Conservation (phyloP, 805 yeast species). For the Nakazawaea siamensis region DNA sequence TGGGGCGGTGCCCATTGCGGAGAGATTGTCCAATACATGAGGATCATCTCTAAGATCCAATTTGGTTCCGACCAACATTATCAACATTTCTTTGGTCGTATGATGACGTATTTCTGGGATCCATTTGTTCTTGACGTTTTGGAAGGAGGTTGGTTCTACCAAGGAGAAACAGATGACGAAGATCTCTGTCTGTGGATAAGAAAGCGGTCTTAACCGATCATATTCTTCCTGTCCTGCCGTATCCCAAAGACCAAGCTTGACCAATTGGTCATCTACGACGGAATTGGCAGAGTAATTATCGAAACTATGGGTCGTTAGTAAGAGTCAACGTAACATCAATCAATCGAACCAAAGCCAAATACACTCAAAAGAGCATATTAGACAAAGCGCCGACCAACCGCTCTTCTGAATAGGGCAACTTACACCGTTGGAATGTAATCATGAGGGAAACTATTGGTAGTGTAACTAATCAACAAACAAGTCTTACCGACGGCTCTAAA, state of each 20-base stretch:
- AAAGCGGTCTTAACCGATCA: constrained; percentile 80
- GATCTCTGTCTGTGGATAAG: constrained; percentile 89
- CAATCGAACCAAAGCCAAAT: too few relatives aligned
- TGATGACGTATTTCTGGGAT: constrained; percentile 83
- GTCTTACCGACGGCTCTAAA: constrained; percentile 85
- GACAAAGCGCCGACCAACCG: too few relatives aligned
- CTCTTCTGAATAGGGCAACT: too few relatives aligned
- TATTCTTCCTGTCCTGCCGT: constrained; percentile 94
- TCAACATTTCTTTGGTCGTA: constrained; percentile 60
- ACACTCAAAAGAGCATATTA: not conserved
- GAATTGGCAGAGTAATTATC: constrained; percentile 87
- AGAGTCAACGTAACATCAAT: not conserved
- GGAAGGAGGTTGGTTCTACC: constrained; percentile 71
- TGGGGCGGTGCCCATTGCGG: constrained; percentile 54
- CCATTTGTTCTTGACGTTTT: constrained; percentile 76
- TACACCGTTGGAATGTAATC: constrained; percentile 88
- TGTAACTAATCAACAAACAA: constrained; percentile 78
- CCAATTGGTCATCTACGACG: constrained; percentile 72
- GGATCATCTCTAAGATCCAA: constrained; percentile 78
- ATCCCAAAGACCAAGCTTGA: constrained; percentile 88
- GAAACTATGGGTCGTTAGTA: constrained; percentile 28
- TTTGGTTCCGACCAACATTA: constrained; percentile 82
- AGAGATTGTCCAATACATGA: constrained; percentile 61
- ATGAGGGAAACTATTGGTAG: constrained; percentile 87
- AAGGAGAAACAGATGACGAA: constrained; percentile 82